Evolutionary conservation across 176 grass and related monocot species (phyloP).

Genomic region (Chrysopogon serrulatus): DNA sequence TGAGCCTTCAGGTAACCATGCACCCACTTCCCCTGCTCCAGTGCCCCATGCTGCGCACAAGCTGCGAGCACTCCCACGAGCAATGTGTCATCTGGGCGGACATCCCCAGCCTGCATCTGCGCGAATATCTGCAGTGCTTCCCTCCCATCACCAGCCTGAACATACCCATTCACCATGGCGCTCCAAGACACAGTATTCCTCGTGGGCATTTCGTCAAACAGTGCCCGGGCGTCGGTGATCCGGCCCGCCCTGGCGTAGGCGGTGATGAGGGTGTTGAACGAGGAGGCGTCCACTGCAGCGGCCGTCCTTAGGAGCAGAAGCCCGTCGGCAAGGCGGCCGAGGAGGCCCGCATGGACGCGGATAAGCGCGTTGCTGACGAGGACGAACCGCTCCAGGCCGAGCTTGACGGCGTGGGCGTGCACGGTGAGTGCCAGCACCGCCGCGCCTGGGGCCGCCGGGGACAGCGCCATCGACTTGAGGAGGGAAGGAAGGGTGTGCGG

Average conservation of each 20-base stretch:
- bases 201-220: slow-evolving; percentile 54
- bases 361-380: slow-evolving; percentile 55
- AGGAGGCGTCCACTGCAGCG: slow-evolving; percentile 5
- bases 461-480: slow-evolving; percentile 27
- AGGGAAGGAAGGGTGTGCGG: slow-evolving; percentile 41
- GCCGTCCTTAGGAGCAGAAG: slow-evolving; percentile 27
- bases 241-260: slow-evolving; percentile 5
- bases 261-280: slow-evolving; percentile 54
- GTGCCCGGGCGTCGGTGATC: not conserved
- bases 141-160: slow-evolving; percentile 43
- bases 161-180: slow-evolving; percentile 48
- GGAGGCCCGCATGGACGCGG: slow-evolving; percentile 36
- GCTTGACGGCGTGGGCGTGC: slow-evolving; percentile 42
- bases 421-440: slow-evolving; percentile 24
- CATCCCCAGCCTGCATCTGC: slow-evolving; percentile 32
- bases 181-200: slow-evolving; percentile 51
- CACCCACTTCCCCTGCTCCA: slow-evolving; percentile 60
- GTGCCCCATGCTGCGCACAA: slow-evolving; percentile 30
- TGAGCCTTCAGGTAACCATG: slow-evolving; percentile 35
- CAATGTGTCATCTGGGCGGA: slow-evolving; percentile 25
- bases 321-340: slow-evolving; percentile 21
- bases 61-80: slow-evolving; percentile 34
- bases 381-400: slow-evolving; percentile 39
- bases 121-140: slow-evolving; percentile 32
- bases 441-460: not conserved